Conservation (phyloP, 192 early-diverging fungal genomes). For the Coemansia nantahalensis region DNA sequence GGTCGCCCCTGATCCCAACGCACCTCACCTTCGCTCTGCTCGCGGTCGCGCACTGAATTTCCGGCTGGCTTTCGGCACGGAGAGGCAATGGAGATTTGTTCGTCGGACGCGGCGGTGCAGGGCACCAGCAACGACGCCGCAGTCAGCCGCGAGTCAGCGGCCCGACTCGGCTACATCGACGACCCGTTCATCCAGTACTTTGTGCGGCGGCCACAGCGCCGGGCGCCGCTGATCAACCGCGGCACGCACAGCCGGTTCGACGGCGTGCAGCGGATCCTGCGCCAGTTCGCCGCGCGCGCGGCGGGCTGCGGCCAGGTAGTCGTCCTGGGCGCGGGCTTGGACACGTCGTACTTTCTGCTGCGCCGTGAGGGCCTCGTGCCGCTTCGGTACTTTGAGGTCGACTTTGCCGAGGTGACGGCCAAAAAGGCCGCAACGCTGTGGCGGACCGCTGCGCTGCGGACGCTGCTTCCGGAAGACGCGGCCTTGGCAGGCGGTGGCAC, state of each 20-base stretch:
- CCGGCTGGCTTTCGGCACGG: too few relatives aligned
- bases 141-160: constrained; percentile 81
- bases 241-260: constrained; percentile 78
- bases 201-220: constrained; percentile 65
- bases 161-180: constrained; percentile 72
- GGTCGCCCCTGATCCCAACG: too few relatives aligned
- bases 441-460: constrained; percentile 38
- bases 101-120: constrained; percentile 75
- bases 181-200: constrained; percentile 84
- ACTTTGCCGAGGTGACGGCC: constrained; percentile 83
- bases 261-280: constrained; percentile 64
- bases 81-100: too few relatives aligned
- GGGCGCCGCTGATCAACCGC: constrained; percentile 92
- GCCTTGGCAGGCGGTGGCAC: constrained; percentile 61
- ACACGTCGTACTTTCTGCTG: constrained; percentile 85
- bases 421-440: constrained; percentile 73
- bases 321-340: constrained; percentile 84
- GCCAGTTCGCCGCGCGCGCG: constrained; percentile 56
- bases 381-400: constrained; percentile 81
- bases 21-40: too few relatives aligned
- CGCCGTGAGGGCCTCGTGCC: constrained; percentile 51
- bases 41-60: too few relatives aligned
- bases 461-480: constrained; percentile 31
- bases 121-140: constrained; percentile 94
- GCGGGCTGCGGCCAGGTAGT: constrained; percentile 62